Percentiles rank a stretch among this genome's conserved stretches.
These are phyloP conservation scores for Salix brachista DNA, from an alignment of 345 rosid genomes.

Conservation along the genomic window DNA sequence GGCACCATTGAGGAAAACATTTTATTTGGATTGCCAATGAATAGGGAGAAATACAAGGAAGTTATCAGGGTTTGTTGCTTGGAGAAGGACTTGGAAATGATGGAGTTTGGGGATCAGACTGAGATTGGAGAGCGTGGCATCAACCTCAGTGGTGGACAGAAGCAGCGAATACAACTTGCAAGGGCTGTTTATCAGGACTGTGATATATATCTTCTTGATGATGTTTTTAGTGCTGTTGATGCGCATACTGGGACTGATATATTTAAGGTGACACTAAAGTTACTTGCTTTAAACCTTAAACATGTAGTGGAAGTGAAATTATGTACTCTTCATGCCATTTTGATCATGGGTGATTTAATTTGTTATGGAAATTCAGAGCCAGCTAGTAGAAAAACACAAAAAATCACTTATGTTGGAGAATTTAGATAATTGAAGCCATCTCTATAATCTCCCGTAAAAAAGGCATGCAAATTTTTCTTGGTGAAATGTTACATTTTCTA, in stretches of 20 bases:
- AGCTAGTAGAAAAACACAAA: neutral
- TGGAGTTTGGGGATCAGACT: constrained; percentile 93
- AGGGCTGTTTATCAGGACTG: constrained; percentile 87
- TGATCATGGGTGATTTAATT: neutral
- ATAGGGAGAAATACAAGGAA: constrained; percentile 49
- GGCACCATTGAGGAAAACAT: constrained; percentile 87
- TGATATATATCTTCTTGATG: constrained; percentile 88
- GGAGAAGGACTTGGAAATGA: constrained; percentile 83
- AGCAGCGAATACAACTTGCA: constrained; percentile 92
- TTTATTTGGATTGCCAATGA: constrained; percentile 82
- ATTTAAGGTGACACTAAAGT: constrained; percentile 52
- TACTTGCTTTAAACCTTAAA: neutral
- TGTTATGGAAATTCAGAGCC: neutral
- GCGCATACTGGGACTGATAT: constrained; percentile 94
- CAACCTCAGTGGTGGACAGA: constrained; percentile 97
- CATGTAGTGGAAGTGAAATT: neutral
- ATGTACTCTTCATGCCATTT: neutral
- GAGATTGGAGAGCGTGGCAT: constrained; percentile 97
- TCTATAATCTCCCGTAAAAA: neutral
- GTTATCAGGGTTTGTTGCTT: constrained; percentile 71
- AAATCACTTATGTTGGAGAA: neutral
- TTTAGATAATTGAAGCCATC: neutral
- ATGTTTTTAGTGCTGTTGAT: constrained; percentile 93
- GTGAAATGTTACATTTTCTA: neutral
- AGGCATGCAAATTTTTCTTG: neutral